Evolutionary conservation across 768 basidiomycete species (phyloP), one percentile per base, ranked within the genome.

Genomic region (Zangia roseola): DNA sequence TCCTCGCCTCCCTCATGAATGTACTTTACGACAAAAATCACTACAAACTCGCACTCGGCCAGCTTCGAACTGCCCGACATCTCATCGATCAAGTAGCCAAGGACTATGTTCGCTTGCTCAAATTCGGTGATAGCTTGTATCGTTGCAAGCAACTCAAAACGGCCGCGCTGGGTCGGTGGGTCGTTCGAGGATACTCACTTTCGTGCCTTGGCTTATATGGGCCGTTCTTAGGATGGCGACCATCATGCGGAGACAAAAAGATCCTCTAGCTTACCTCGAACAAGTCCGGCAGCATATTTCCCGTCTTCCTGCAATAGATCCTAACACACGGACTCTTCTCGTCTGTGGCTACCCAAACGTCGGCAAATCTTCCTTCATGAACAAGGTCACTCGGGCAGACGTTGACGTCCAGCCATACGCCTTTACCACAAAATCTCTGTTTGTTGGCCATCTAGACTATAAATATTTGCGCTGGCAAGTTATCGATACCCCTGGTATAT

Each of bases 1-100:
- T 98, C 77, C 76, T 98, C 16, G 81, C 92, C 2, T 94, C 94
- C 2, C 77, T 99, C 16, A 84, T 99, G 81, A 99, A 99, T 70
- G 97, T 99, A 14, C 81, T 99, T 35, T 99, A 99, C 71, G 97
- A 99, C 80, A 98, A 98, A 74, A 97, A 97, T 66, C 95, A 99
- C 67, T 97, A 97, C 82, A 98, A 98, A 73, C 88, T 99, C 44
- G 97, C 97, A 4, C 76, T 99, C 37, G 95, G 97, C 51, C 97
- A 99, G 66, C 82, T 99, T 50, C 87, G 95, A 56, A 99, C 97
- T 1, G 91, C 91, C 2, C 80, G 88, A 33, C 97, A 99, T 80
- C 76, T 99, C 43, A 97, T 98, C 60, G 94, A 97, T 71, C 91
- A 94, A 31, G 89, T 99, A 49, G 91, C 88, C 38, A 98, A 97